phyloP scores from a whole-genome alignment of 1,284 basidiomycete genomes.

The Neotropicomus parvogracilis region DNA sequence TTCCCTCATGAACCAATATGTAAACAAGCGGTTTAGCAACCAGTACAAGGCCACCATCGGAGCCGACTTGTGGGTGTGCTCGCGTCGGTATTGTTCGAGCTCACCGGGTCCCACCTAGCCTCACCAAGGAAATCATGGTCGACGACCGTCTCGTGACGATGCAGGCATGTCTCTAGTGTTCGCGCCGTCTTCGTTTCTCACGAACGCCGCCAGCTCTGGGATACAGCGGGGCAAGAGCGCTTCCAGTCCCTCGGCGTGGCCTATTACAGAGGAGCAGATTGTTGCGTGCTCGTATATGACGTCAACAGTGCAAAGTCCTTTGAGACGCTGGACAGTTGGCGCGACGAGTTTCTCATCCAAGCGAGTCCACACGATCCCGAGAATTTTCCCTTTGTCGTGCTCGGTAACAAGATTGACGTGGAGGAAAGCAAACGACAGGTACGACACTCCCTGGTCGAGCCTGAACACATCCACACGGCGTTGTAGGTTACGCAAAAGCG shows the following conservation, averaged over 20 bases:
- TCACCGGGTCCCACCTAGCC: slow-evolving; percentile 43
- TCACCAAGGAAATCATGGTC: slow-evolving; percentile 98
- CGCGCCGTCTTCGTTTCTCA: slow-evolving; percentile 4
- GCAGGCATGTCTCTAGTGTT: slow-evolving; percentile 65
- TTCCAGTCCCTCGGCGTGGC: slow-evolving; percentile 99
- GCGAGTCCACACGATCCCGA: slow-evolving; percentile 98
- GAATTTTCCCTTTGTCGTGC: slow-evolving; percentile 97
- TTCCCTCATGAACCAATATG: slow-evolving; percentile 99
- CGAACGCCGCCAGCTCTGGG: slow-evolving; percentile 74
- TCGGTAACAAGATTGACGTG: slow-evolving; percentile 99
- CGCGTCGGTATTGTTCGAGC: slow-evolving; percentile 9
- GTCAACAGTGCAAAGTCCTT: slow-evolving; percentile 99
- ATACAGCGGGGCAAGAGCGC: slow-evolving; percentile 98
- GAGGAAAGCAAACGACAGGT: slow-evolving; percentile 99
- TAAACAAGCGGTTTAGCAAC: slow-evolving; percentile 99
- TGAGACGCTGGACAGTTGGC: slow-evolving; percentile 96
- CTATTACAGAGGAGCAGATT: slow-evolving; percentile 99
- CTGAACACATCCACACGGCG: neutral
- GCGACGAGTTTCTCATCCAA: slow-evolving; percentile 97
- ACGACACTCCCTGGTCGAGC: slow-evolving; percentile 21
- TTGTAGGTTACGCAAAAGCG: slow-evolving; percentile 95
- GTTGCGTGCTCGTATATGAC: slow-evolving; percentile 98
- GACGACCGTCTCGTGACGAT: slow-evolving; percentile 98
- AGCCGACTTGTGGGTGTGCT: slow-evolving; percentile 72
- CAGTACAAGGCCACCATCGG: slow-evolving; percentile 99